Evolutionary conservation across 192 early-diverging fungal genomes (phyloP).

Genomic region (Dimargaris xerosporica): DNA sequence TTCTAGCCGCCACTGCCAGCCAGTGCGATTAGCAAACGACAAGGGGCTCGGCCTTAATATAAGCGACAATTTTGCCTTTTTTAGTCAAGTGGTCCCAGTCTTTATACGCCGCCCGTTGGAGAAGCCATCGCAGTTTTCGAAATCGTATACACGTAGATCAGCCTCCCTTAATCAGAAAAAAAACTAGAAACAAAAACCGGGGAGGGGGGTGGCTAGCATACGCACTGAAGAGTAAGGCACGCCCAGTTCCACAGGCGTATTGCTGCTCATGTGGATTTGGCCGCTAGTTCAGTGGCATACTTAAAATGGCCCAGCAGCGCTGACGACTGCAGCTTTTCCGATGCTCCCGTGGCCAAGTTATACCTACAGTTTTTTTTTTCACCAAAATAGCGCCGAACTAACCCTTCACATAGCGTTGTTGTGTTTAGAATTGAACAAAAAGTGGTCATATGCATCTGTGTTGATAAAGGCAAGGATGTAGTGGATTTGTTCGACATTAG

Average conservation of each 20-base stretch:
- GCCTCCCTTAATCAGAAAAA: no score
- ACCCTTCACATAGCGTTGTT: background rate
- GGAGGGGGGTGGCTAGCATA: no score
- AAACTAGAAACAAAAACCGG: no score
- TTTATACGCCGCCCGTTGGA: no score
- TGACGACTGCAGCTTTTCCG: constrained; percentile 74
- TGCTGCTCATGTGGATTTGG: constrained; percentile 4
- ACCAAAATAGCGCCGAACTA: constrained; percentile 10
- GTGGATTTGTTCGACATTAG: background rate
- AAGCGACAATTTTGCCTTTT: no score
- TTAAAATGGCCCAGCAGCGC: constrained; percentile 82
- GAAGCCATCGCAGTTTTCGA: no score
- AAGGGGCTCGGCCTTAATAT: no score
- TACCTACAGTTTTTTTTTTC: constrained; percentile 32
- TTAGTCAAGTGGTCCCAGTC: no score
- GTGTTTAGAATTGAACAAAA: background rate
- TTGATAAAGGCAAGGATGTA: background rate
- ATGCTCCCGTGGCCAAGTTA: constrained; percentile 66
- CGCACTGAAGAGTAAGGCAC: background rate
- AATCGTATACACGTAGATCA: no score
- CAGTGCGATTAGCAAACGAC: no score
- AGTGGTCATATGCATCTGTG: background rate
- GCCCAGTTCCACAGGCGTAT: background rate
- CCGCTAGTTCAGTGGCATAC: constrained; percentile 51
- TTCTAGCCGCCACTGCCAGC: no score